phyloP scores from a whole-genome alignment of 164 flowering plant species.

The Vitis rotundifolia region DNA sequence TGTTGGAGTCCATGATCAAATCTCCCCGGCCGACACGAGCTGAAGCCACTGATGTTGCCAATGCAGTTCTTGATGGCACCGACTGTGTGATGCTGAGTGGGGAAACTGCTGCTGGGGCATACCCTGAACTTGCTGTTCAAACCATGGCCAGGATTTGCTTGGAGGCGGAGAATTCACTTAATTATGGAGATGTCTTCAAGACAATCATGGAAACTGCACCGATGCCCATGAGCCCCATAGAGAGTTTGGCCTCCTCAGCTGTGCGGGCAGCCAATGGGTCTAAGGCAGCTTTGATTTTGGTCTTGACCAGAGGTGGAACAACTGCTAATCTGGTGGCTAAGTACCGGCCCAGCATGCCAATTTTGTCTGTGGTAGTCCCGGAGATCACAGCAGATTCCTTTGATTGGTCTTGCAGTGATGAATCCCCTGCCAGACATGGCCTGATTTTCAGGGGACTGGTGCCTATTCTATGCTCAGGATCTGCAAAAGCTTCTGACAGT shows the following conservation, averaged over 20 bases:
- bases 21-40: conserved; percentile 46
- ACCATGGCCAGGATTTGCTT: conserved; percentile 34
- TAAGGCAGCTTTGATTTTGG: conserved; percentile 28
- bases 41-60: conserved; percentile 45
- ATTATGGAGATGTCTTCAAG: conserved; percentile 22
- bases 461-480: conserved; percentile 26
- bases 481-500: conserved; percentile 17
- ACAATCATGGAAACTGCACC: conserved; percentile 19
- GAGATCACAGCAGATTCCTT: conserved; percentile 19
- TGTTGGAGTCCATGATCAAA: conserved; percentile 47
- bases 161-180: conserved; percentile 27
- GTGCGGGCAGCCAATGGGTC: conserved; percentile 17
- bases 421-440: conserved; percentile 29
- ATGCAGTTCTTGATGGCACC: conserved; percentile 41
- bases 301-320: conserved; percentile 28
- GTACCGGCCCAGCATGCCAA: conserved; percentile 30
- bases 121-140: conserved; percentile 33
- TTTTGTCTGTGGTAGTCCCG: conserved; percentile 28
- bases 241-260: conserved; percentile 31
- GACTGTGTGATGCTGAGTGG: conserved; percentile 48
- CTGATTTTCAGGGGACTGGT: conserved; percentile 30
- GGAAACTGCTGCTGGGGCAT: conserved; percentile 43
- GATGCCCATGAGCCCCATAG: conserved; percentile 30
- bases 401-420: conserved; percentile 33
- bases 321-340: conserved; percentile 33